Conservation (phyloP, 768 basidiomycete genomes). For the Rhodotorula babjevae region DNA sequence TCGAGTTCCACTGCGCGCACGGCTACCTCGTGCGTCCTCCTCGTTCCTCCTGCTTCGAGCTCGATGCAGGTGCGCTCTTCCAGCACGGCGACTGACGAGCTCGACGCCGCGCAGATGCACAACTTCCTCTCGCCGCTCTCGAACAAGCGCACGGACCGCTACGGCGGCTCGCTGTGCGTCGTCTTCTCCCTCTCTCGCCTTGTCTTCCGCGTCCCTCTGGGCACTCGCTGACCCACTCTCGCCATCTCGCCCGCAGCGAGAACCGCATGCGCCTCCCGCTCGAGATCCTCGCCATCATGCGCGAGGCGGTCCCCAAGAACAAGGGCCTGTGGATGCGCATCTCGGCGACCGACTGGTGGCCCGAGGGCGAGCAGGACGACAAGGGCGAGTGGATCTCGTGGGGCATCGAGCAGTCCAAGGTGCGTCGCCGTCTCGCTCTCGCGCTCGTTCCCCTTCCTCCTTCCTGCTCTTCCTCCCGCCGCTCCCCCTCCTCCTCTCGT, state of each 20-base stretch:
- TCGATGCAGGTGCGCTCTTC: too few species aligned
- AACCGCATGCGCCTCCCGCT: constrained; percentile 69
- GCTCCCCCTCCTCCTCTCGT: background rate
- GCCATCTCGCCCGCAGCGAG: background rate
- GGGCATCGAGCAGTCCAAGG: constrained; percentile 71
- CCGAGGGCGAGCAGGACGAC: constrained; percentile 56
- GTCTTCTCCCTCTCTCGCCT: background rate
- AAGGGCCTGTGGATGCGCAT: constrained; percentile 71
- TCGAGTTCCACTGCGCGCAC: constrained; percentile 46
- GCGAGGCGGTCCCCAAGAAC: constrained; percentile 56
- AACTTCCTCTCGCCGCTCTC: constrained; percentile 69
- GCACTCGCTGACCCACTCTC: background rate
- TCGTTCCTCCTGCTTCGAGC: background rate
- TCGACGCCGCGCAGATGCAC: constrained; percentile 54
- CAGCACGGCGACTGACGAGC: background rate
- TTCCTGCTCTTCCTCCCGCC: too few species aligned
- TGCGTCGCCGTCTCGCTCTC: constrained; percentile 42
- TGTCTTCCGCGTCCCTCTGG: background rate
- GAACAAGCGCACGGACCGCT: constrained; percentile 65
- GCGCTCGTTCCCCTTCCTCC: too few species aligned
- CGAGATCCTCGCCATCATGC: constrained; percentile 55
- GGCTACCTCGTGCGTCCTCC: constrained; percentile 19
- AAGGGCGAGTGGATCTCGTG: constrained; percentile 62
- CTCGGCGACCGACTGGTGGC: constrained; percentile 65
- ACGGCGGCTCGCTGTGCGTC: constrained; percentile 59